These are phyloP conservation scores for Solanum medicagineum DNA, from an alignment of 257 asterid species.

Conservation along the genomic window DNA sequence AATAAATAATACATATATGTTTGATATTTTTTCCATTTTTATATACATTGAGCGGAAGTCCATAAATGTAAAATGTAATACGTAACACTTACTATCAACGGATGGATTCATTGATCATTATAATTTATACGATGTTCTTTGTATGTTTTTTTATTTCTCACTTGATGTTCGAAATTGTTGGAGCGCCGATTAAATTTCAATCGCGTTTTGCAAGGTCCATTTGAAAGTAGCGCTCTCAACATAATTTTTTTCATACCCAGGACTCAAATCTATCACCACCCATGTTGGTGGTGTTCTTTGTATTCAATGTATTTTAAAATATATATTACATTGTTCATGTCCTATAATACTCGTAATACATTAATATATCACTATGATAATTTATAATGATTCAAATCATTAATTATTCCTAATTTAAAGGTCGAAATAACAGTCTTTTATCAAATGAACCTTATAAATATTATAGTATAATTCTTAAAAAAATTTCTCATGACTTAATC, in stretches of 20 bases:
- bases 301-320: background rate
- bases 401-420: background rate
- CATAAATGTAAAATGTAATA: background rate
- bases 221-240: rapidly evolving
- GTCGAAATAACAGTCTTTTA: background rate
- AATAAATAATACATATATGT: background rate
- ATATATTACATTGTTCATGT: background rate
- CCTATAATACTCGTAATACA: background rate
- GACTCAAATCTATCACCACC: no score
- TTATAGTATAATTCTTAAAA: background rate
- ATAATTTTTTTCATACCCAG: no score
- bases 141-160: background rate
- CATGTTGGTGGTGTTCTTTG: background rate
- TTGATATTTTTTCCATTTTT: background rate
- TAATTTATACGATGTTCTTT: background rate
- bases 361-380: background rate
- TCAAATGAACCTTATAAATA: background rate
- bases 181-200: rapidly evolving
- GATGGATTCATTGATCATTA: background rate
- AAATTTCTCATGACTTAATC: background rate
- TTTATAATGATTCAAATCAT: background rate
- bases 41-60: background rate
- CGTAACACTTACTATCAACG: background rate
- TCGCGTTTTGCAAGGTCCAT: rapidly evolving
- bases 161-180: rapidly evolving